Evolutionary conservation across 2,329 filamentous ascomycete species (phyloP), one percentile per base, ranked within the genome.

Genomic region (Paecilomyces formosus): DNA sequence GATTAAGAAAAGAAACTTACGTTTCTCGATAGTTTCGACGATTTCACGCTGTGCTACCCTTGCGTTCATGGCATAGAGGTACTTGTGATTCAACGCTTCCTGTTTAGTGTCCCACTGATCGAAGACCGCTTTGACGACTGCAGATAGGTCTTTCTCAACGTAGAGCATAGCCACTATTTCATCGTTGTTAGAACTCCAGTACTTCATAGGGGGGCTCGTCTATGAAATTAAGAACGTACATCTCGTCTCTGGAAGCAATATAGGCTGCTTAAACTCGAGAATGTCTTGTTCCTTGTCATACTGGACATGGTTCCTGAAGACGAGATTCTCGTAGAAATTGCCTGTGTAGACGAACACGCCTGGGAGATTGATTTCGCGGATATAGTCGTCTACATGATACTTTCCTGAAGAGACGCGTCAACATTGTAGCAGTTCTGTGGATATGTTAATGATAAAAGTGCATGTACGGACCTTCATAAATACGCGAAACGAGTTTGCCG

Each of bases 31-130:
- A 4, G 50, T 3, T 8, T 18, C 21, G 1, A 22, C 13, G 18
- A 52, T 52, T 28, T 52, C 50, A 24, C 22, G 4, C 13, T 24
- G 50, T 52, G 50, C 18, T 13, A 52, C 3, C 15, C 50, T 52
- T 28, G 22, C 21, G 13, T 52, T 24, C 21, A 24, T 24, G 15
- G 50, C 50, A 26, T 52, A 52, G 9, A 52, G 50, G 15, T 52
- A 52, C n/a, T 24, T 15, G 21, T 52, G 50, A 39, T 61, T 52
- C 31, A 66, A 45, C 21, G 56, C 49, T 3, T 55, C 53, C 52
- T 60, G 64, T 51, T 60, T 61, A 5, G 58, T n/a, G 8, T 64
- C 63, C 64, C 64, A 66, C 35, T 63, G 53, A 55, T 63, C 63
- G 22, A 63, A 61, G 22, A 66, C 53, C 0, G 63, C 63, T 45